These are phyloP conservation scores for Neurospora sp. DNA, from an alignment of 495 filamentous ascomycete genomes.

Conservation along the genomic window DNA sequence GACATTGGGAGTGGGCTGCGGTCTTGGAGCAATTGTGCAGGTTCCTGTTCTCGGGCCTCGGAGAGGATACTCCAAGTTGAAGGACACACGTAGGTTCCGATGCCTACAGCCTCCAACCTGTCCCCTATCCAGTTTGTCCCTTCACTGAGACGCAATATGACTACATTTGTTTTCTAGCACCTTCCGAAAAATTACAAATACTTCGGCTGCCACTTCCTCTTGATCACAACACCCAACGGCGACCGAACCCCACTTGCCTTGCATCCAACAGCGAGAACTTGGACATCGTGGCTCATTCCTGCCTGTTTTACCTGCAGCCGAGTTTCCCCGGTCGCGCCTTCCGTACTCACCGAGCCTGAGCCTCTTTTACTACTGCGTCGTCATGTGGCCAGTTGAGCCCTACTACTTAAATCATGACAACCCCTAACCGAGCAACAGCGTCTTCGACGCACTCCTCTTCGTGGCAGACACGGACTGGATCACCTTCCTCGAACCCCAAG, in stretches of 20 bases:
- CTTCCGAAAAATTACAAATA: neutral
- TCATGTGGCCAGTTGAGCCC: neutral
- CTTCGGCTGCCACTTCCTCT: neutral
- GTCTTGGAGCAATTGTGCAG: neutral
- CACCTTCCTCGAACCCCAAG: neutral
- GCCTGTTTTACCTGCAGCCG: neutral
- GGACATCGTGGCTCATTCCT: neutral
- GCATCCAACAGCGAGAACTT: neutral
- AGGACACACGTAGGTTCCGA: neutral
- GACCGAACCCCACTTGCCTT: neutral
- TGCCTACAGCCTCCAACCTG: neutral
- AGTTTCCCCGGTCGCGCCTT: neutral
- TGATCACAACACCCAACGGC: neutral
- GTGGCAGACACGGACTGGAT: neutral
- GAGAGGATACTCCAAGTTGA: neutral
- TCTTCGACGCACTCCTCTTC: neutral
- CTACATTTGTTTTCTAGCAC: neutral
- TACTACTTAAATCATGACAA: neutral
- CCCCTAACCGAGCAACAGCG: neutral
- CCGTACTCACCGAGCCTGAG: neutral
- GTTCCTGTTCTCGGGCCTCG: neutral
- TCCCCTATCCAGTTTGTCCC: neutral
- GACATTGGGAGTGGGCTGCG: neutral
- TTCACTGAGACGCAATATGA: neutral
- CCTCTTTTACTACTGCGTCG: neutral